Base-by-base conservation (phyloP, 2,329 filamentous ascomycete genomes). In the Fusarium abutilonis region DNA sequence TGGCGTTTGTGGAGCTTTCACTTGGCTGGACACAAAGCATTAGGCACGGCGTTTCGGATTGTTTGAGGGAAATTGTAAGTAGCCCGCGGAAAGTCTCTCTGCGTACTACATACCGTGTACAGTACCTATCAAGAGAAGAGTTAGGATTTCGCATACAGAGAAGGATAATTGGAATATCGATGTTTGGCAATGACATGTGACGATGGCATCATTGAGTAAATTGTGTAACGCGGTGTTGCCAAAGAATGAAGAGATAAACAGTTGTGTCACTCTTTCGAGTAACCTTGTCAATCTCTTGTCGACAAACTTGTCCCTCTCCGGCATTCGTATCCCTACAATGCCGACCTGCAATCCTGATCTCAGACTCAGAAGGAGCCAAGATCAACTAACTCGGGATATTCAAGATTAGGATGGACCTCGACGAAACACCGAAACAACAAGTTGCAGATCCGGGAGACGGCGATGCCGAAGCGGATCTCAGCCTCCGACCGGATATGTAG, bases 1-100 rank as follows among this genome's bases (percentile, higher is more conserved):
- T 32, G 64, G 64, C 63, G 63, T 66, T 66, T 66, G 55, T 66
- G 63, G 63, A 66, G 53, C 63, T 52, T 66, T 45, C 32, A 60
- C 62, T 58, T 64, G 55, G 47, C 56, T 56, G 47, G 56, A 51
- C 47, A 66, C 63, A 57, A 52, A 60, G 59, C 63, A 66, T 66
- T 13, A 47, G 43, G 63, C 59, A 53, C 23, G 63, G 63, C 63
- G 63, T 66, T 65, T 56, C 39, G 55, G 51, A 36, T 53, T 23
- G 36, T 51, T 50, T 56, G 31, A 31, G 43, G 6, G 46, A 65
- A 46, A 65, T 42, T 63, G 62, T 35, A 40, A 45, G 43, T 46
- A 42, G 40, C 46, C 28, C 34, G 36, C 39, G 48, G 51, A 46
- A 40, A 63, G 59, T 45, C 50, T 53, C 36, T 41, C 53, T 42